Conservation (phyloP, 2,329 filamentous ascomycete genomes). For the Nigrospora osmanthi region DNA sequence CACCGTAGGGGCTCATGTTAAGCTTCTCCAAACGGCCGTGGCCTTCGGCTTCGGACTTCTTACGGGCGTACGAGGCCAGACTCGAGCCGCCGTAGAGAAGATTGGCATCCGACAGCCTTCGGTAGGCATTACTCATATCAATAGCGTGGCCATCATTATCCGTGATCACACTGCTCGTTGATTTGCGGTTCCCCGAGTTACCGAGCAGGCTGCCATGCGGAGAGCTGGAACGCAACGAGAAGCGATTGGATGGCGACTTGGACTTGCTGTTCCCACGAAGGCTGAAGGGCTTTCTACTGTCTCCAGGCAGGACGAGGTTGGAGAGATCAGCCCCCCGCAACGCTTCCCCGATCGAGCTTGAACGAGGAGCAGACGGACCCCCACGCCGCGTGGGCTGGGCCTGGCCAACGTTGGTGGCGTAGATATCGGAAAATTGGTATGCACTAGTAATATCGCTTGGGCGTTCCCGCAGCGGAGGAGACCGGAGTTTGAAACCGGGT, state of each 20-base stretch:
- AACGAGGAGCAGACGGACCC: slow-evolving; percentile 17
- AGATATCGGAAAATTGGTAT: slow-evolving; percentile 56
- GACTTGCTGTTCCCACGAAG: slow-evolving; percentile 35
- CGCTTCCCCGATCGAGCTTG: slow-evolving; percentile 42
- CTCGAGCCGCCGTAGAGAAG: slow-evolving; percentile 56
- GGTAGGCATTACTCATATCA: slow-evolving; percentile 63
- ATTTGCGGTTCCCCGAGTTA: slow-evolving; percentile 24
- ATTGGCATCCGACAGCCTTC: slow-evolving; percentile 64
- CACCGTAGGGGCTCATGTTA: slow-evolving; percentile 57
- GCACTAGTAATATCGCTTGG: slow-evolving; percentile 33
- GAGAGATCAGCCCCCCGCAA: slow-evolving; percentile 44
- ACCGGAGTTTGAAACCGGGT: slow-evolving; percentile 35
- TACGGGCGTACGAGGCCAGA: slow-evolving; percentile 54
- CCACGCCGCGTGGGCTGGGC: slow-evolving; percentile 33
- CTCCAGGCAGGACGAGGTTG: slow-evolving; percentile 40
- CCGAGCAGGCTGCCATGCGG: slow-evolving; percentile 25
- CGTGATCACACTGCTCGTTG: slow-evolving; percentile 38
- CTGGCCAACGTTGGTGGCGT: slow-evolving; percentile 42
- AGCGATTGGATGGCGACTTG: slow-evolving; percentile 43
- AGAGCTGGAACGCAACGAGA: slow-evolving; percentile 43
- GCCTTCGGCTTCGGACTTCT: slow-evolving; percentile 33
- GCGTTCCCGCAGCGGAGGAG: slow-evolving; percentile 13
- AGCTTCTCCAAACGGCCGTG: slow-evolving; percentile 59
- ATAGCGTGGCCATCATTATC: slow-evolving; percentile 50
- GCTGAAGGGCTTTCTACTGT: slow-evolving; percentile 31